These are phyloP conservation scores for Tilletia indica DNA, from an alignment of 1,284 basidiomycete genomes.

Conservation along the genomic window DNA sequence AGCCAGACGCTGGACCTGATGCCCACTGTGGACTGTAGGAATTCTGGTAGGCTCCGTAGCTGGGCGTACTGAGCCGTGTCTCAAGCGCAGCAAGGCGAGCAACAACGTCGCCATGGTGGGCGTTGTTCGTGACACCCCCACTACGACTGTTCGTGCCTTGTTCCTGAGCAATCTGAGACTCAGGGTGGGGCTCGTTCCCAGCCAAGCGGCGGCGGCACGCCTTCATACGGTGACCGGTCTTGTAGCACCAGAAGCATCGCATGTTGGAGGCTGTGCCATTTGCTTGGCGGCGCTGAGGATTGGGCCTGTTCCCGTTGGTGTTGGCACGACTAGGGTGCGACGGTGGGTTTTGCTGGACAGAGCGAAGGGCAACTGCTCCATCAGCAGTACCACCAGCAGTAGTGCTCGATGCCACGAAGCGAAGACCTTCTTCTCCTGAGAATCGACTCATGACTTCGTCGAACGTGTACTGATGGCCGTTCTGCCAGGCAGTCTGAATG, in stretches of 20 bases:
- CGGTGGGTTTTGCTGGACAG: too few species aligned
- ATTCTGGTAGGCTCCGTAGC: too few species aligned
- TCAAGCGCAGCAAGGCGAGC: constrained; percentile 12
- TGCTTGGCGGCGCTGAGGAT: background rate
- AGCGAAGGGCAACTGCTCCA: background rate
- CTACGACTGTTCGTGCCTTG: background rate
- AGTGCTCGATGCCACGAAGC: background rate
- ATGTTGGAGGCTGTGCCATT: background rate
- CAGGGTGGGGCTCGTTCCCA: background rate
- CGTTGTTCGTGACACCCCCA: background rate
- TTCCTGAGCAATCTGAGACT: background rate
- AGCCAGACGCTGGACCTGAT: too few species aligned
- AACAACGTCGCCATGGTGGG: background rate
- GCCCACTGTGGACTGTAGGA: too few species aligned
- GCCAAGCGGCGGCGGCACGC: background rate
- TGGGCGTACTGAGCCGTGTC: background rate
- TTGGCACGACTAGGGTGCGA: background rate
- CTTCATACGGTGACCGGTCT: constrained; percentile 1
- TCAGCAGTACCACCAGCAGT: background rate
- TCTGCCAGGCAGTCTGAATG: background rate
- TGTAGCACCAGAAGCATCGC: constrained; percentile 5
- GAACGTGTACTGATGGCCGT: constrained; percentile 7
- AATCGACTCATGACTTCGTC: constrained; percentile 14
- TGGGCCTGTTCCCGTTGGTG: background rate
- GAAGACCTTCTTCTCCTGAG: background rate